phyloP scores from a whole-genome alignment of 2,329 filamentous ascomycete genomes.

The Penicillium sp. region DNA sequence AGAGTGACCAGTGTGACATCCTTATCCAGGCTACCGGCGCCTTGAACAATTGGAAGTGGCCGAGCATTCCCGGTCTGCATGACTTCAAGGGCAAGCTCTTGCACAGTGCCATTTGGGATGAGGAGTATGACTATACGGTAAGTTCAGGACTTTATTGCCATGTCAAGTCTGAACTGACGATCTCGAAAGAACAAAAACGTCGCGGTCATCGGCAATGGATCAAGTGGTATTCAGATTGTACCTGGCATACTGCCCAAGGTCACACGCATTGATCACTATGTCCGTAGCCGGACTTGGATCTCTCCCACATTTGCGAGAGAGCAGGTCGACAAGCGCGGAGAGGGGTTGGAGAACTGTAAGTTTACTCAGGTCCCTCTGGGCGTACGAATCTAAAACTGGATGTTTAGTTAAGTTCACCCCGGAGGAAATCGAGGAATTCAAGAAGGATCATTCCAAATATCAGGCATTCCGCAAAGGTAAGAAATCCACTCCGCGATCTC shows the following conservation, averaged over 20 bases:
- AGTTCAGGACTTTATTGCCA: not conserved
- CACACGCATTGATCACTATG: conserved; percentile 37
- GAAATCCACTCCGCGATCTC: not conserved
- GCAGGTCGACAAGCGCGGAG: conserved; percentile 27
- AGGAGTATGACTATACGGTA: conserved; percentile 34
- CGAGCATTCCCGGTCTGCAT: conserved; percentile 47
- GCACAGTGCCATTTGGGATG: conserved; percentile 47
- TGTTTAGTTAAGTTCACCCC: conserved; percentile 29
- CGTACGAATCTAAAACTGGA: conserved; percentile 1
- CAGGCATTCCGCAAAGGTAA: conserved; percentile 37
- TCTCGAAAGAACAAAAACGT: conserved; percentile 31
- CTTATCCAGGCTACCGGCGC: conserved; percentile 42
- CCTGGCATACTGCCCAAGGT: conserved; percentile 42
- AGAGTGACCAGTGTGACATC: conserved; percentile 33
- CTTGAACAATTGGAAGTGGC: conserved; percentile 46
- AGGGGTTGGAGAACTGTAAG: conserved; percentile 31
- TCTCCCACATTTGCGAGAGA: conserved; percentile 29
- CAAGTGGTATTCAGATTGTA: conserved; percentile 44
- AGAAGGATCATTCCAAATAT: conserved; percentile 30
- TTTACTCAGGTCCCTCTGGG: not conserved
- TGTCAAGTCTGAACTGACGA: not conserved
- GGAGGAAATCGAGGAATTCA: conserved; percentile 34
- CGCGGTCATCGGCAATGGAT: conserved; percentile 40
- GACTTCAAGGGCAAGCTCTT: conserved; percentile 47
- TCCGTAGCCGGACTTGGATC: conserved; percentile 34